Evolutionary conservation across 495 filamentous ascomycete species (phyloP).

Genomic region (Penicillium antarcticum): DNA sequence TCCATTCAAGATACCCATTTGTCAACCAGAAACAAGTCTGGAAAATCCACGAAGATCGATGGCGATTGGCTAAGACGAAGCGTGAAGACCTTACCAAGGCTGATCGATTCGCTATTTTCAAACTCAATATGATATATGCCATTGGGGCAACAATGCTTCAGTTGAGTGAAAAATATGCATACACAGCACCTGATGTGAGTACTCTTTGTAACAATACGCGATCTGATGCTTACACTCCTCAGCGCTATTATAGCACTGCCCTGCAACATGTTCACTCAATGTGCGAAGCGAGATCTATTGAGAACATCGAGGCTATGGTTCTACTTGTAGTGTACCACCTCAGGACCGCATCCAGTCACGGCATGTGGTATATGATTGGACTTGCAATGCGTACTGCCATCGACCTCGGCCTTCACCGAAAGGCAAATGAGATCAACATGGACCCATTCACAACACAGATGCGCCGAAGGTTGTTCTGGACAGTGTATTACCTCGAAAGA

Average conservation of each 20-base stretch:
- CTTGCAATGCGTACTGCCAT: conserved; percentile 54
- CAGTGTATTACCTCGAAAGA: conserved; percentile 50
- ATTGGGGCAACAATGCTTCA: conserved; percentile 50
- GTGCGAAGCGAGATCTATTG: conserved; percentile 46
- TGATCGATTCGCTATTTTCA: conserved; percentile 49
- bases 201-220: background rate
- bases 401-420: conserved; percentile 50
- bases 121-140: conserved; percentile 51
- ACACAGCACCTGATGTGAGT: conserved; percentile 42
- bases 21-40: conserved; percentile 44
- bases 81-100: conserved; percentile 34
- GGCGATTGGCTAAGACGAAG: conserved; percentile 38
- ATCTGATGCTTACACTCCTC: background rate
- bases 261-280: conserved; percentile 50
- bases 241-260: conserved; percentile 48
- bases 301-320: conserved; percentile 56
- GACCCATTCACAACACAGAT: conserved; percentile 47
- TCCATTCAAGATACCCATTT: conserved; percentile 51
- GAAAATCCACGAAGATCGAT: conserved; percentile 43
- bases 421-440: conserved; percentile 44
- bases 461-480: conserved; percentile 52
- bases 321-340: conserved; percentile 53
- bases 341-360: conserved; percentile 48
- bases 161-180: conserved; percentile 44
- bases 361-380: conserved; percentile 57